Evolutionary conservation across 345 rosid species (phyloP), one percentile per base, ranked within the genome.

Genomic region (Salix suchowensis): DNA sequence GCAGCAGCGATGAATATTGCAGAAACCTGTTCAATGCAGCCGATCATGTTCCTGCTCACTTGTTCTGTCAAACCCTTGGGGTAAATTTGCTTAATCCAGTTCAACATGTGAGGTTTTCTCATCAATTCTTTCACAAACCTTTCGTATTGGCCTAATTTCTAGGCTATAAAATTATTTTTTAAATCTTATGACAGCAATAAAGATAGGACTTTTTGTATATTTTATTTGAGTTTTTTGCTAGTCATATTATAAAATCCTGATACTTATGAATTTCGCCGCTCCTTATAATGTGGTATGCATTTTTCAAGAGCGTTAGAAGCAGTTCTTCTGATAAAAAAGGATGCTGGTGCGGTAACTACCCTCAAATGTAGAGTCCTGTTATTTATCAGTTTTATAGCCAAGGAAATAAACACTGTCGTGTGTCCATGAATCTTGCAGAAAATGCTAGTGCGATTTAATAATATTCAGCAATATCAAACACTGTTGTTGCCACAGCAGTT

Each of bases 21-120:
- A 32, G 34, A 32, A 32, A 32, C 34, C 34, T 32, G 34, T 32
- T 32, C 50, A 77, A 86, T 77, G 93, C 87, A 37, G 80, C 78
- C 23, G 88, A 86, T 81, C 97, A 96, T 73, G 85, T 85, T 77
- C 98, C 99, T 19, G 70, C 84, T n/a, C 26, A n/a, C 24, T 55
- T 9, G 28, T n/a, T 55, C n/a, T n/a, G 23, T 55, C 26, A 55
- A 55, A 55, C 0, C 62, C 28, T n/a, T 8, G 8, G 2, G 23
- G 14, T 55, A 55, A 21, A n/a, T 55, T 55, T 55, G 62, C 62
- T 55, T n/a, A 9, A 55, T 55, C 24, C 10, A 24, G 23, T 3
- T n/a, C 26, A 55, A 3, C 26, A n/a, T 55, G 62, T 9, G 62
- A 55, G 62, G 26, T 55, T 55, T 55, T 55, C 62, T 55, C 11